Percentiles rank a stretch among this genome's conserved stretches.
phyloP scores from a whole-genome alignment of 306 rosid species.

The Arachis hypogaea region DNA sequence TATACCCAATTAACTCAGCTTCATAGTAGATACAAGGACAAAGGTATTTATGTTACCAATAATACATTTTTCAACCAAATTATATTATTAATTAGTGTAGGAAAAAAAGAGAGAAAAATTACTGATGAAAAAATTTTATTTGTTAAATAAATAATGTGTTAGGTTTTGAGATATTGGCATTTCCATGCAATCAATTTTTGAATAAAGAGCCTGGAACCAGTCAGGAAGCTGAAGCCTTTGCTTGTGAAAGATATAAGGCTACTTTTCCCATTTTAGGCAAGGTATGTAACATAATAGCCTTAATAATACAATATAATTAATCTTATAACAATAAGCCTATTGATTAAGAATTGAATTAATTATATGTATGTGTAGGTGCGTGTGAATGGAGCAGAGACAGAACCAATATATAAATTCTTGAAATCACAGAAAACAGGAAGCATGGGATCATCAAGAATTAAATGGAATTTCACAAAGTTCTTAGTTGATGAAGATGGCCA shows the following conservation, averaged over 20 bases:
- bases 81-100: slow-evolving; percentile 12
- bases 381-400: slow-evolving; percentile 70
- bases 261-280: slow-evolving; percentile 86
- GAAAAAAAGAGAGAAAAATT: neutral
- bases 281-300: slow-evolving; percentile 46
- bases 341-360: neutral
- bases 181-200: slow-evolving; percentile 95
- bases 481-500: slow-evolving; percentile 70
- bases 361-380: slow-evolving; percentile 55
- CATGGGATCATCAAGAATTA: slow-evolving; percentile 65
- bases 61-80: neutral
- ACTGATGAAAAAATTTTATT: neutral
- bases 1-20: slow-evolving; percentile 85
- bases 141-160: slow-evolving; percentile 7
- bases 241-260: slow-evolving; percentile 81
- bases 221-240: slow-evolving; percentile 70
- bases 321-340: no score
- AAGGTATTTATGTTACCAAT: slow-evolving; percentile 45
- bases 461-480: slow-evolving; percentile 99
- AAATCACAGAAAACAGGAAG: slow-evolving; percentile 70
- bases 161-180: slow-evolving; percentile 94
- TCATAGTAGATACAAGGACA: slow-evolving; percentile 63
- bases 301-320: no score
- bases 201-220: slow-evolving; percentile 89
- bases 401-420: slow-evolving; percentile 72